phyloP scores from a whole-genome alignment of 2,329 filamentous ascomycete species.

The Aureobasidium mangrovei region DNA sequence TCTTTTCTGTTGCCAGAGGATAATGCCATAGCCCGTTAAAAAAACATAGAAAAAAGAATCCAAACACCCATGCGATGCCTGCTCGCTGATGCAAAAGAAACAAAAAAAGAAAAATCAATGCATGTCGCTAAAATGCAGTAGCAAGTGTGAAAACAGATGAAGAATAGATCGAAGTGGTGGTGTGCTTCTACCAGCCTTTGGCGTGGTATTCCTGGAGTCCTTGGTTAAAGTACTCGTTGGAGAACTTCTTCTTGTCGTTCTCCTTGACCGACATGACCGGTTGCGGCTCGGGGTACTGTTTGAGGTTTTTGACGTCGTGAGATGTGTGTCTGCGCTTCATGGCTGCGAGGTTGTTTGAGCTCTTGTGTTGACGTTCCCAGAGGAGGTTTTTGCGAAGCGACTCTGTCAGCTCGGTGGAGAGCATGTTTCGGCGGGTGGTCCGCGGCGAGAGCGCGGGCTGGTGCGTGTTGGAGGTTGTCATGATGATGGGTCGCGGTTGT shows the following conservation, averaged over 20 bases:
- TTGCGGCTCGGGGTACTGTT: conserved; percentile 64
- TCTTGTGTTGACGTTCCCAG: conserved; percentile 93
- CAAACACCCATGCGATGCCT: conserved; percentile 6
- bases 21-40: background rate
- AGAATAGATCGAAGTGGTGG: background rate
- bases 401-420: conserved; percentile 87
- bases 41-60: background rate
- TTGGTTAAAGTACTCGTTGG: conserved; percentile 78
- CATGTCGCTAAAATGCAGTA: conserved; percentile 16
- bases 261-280: conserved; percentile 34
- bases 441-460: conserved; percentile 67
- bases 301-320: conserved; percentile 80
- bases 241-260: conserved; percentile 48
- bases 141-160: conserved; percentile 5
- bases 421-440: conserved; percentile 90
- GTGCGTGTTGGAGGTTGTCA: conserved; percentile 58
- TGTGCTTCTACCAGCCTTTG: conserved; percentile 62
- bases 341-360: conserved; percentile 76
- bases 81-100: conserved; percentile 13
- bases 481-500: conserved; percentile 72
- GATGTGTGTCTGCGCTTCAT: conserved; percentile 86
- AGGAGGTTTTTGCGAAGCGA: conserved; percentile 84
- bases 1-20: conserved; percentile 1
- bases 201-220: conserved; percentile 78
- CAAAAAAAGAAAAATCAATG: background rate